phyloP scores from a whole-genome alignment of 2,329 filamentous ascomycete genomes.

The Boeremia lycopersici region DNA sequence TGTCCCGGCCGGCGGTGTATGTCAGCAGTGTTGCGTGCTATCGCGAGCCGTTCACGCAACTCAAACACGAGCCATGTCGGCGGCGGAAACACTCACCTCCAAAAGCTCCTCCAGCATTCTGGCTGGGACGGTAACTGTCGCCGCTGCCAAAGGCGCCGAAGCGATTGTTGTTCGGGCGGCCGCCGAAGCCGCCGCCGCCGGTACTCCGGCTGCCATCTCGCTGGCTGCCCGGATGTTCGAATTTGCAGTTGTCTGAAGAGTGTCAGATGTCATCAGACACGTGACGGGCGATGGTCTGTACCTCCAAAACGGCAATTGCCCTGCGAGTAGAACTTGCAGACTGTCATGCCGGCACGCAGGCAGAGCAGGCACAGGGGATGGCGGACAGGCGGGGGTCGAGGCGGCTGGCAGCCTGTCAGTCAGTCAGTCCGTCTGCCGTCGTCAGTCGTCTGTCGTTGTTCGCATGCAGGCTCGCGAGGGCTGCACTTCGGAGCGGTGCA shows the following conservation, averaged over 20 bases:
- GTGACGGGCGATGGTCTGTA: conserved; percentile 37
- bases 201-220: conserved; percentile 28
- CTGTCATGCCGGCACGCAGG: conserved; percentile 40
- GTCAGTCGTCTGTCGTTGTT: neutral
- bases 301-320: conserved; percentile 70
- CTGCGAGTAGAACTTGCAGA: conserved; percentile 70
- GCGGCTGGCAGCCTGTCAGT: too few relatives aligned
- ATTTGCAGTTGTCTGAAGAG: conserved; percentile 61
- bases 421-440: too few relatives aligned
- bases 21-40: neutral
- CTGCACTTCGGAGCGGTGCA: conserved; percentile 15
- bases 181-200: conserved; percentile 38
- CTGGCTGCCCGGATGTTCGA: conserved; percentile 62
- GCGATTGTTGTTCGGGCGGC: conserved; percentile 49
- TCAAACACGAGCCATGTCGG: neutral
- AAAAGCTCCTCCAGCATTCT: conserved; percentile 39
- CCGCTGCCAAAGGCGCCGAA: conserved; percentile 59
- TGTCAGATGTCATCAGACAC: conserved; percentile 22
- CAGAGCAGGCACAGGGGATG: neutral
- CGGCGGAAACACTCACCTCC: conserved; percentile 43
- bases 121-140: conserved; percentile 42
- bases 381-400: neutral
- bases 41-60: neutral
- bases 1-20: conserved; percentile 24
- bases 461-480: conserved; percentile 15